A percentile compares a stretch with the other conserved stretches of the same genome.
Conservation (phyloP, 192 early-diverging fungal genomes). For the Anaeromyces robustus region DNA sequence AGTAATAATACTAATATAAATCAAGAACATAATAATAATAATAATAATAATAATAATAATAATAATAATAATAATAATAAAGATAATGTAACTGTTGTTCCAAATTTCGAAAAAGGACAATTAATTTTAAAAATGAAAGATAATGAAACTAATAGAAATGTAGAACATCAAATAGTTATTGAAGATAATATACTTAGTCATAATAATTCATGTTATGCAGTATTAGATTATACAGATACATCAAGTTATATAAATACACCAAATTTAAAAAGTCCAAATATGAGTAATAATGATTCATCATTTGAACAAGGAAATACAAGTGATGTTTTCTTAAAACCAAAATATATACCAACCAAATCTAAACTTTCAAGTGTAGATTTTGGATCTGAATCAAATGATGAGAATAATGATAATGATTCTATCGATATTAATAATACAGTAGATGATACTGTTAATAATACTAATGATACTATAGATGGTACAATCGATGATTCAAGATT, state of each 20-base stretch:
- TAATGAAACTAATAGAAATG: background rate
- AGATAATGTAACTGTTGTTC: background rate
- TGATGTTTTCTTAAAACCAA: background rate
- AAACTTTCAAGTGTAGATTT: background rate
- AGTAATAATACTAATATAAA: too few relatives aligned
- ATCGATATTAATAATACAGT: background rate
- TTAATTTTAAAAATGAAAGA: background rate
- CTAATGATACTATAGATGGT: too few relatives aligned
- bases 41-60: background rate
- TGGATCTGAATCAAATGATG: background rate
- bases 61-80: background rate
- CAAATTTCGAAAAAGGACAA: background rate
- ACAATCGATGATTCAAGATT: background rate
- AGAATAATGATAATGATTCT: background rate
- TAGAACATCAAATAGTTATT: background rate
- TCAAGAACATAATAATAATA: too few relatives aligned
- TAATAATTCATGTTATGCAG: background rate
- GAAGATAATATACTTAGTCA: background rate
- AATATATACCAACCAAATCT: background rate
- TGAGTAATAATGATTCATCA: background rate
- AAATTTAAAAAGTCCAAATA: background rate
- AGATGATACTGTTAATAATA: too few relatives aligned
- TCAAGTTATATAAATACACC: background rate
- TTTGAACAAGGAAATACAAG: background rate
- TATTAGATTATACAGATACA: background rate